A percentile compares a stretch with the other conserved stretches of the same genome.
Conservation (phyloP, 2,329 filamentous ascomycete species). For the Colletotrichum tabaci region DNA sequence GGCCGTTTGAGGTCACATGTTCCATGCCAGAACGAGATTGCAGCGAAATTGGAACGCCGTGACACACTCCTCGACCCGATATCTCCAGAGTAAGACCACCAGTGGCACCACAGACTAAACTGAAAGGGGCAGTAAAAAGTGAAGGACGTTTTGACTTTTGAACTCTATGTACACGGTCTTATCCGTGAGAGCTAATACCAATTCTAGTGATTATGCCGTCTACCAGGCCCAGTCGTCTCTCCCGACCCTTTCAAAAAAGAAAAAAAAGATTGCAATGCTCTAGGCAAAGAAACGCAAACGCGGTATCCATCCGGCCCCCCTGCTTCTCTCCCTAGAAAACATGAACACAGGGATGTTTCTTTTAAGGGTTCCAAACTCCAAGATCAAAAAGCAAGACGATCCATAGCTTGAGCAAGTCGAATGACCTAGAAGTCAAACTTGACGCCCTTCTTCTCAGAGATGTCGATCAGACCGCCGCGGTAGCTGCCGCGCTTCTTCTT, state of each 20-base stretch:
- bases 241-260: neutral
- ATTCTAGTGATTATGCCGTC: constrained; percentile 16
- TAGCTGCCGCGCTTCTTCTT: constrained; percentile 96
- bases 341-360: neutral
- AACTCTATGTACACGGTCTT: constrained; percentile 18
- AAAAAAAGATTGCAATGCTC: constrained; percentile 20
- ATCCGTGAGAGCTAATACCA: neutral
- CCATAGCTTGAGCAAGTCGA: constrained; percentile 8
- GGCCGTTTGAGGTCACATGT: neutral
- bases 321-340: constrained; percentile 1
- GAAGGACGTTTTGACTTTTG: constrained; percentile 19
- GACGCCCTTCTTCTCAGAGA: constrained; percentile 84
- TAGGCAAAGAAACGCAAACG: constrained; percentile 8
- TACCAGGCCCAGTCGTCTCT: constrained; percentile 6
- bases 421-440: constrained; percentile 86
- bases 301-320: neutral
- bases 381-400: constrained; percentile 10
- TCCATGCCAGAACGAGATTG: neutral
- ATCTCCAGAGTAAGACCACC: neutral
- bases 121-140: neutral
- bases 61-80: neutral
- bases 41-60: too few relatives aligned
- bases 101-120: neutral
- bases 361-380: constrained; percentile 35
- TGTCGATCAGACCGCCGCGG: constrained; percentile 90